Percentiles rank a stretch among this genome's conserved stretches.
Conservation (phyloP, 2,329 filamentous ascomycete species). For the Metarhizium sp. region DNA sequence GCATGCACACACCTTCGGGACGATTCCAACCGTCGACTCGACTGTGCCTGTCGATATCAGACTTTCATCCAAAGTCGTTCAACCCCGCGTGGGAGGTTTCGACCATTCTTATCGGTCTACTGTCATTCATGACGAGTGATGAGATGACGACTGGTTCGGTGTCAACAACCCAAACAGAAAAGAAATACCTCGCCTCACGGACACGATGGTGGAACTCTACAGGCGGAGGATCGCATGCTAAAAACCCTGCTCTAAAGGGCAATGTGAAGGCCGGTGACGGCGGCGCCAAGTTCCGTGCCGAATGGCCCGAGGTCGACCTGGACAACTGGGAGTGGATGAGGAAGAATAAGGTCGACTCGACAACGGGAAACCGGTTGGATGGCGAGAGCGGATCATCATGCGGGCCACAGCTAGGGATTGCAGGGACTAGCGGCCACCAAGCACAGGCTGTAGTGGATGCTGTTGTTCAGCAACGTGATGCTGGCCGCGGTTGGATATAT, state of each 20-base stretch:
- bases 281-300: slow-evolving; percentile 76
- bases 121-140: slow-evolving; percentile 97
- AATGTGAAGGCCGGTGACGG: slow-evolving; percentile 90
- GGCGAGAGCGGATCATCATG: slow-evolving; percentile 42
- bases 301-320: slow-evolving; percentile 83
- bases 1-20: slow-evolving; percentile 96
- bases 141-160: slow-evolving; percentile 97
- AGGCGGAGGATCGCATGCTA: slow-evolving; percentile 66
- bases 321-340: slow-evolving; percentile 93
- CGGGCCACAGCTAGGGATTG: slow-evolving; percentile 47
- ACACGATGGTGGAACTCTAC: slow-evolving; percentile 97
- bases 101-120: slow-evolving; percentile 86
- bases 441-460: slow-evolving; percentile 68
- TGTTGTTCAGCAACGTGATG: slow-evolving; percentile 65
- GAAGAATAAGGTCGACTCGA: slow-evolving; percentile 67
- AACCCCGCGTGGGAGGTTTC: slow-evolving; percentile 98
- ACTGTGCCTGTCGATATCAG: slow-evolving; percentile 89
- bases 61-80: slow-evolving; percentile 97
- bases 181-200: slow-evolving; percentile 65
- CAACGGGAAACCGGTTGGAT: slow-evolving; percentile 54
- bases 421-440: slow-evolving; percentile 51
- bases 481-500: slow-evolving; percentile 72
- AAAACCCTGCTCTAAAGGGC: slow-evolving; percentile 51
- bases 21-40: slow-evolving; percentile 90
- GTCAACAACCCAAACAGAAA: slow-evolving; percentile 65